phyloP scores from a whole-genome alignment of 768 basidiomycete species.

The Tylopilus cervinicoccineus region DNA sequence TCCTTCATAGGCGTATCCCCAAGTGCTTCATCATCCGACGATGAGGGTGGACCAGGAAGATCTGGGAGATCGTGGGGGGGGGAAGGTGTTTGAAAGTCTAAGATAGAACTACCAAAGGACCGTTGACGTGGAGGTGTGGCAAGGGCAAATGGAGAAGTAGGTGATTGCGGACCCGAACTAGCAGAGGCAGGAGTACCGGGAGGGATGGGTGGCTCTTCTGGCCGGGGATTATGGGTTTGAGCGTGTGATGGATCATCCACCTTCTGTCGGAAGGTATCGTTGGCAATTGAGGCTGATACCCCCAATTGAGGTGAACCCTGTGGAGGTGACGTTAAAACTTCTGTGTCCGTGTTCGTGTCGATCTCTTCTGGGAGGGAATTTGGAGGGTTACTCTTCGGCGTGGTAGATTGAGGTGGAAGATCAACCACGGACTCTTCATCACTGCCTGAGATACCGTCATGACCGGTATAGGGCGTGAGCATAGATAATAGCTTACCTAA shows the following conservation, averaged over 20 bases:
- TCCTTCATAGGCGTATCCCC: conserved; percentile 22
- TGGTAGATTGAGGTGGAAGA: conserved; percentile 23
- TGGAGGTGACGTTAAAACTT: conserved; percentile 21
- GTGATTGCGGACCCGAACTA: background rate
- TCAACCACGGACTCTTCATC: conserved; percentile 34
- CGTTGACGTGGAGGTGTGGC: conserved; percentile 47
- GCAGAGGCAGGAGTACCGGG: conserved; percentile 21
- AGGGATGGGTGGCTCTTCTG: conserved; percentile 19
- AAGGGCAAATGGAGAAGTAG: conserved; percentile 21
- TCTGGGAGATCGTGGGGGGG: conserved; percentile 61
- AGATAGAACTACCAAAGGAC: conserved; percentile 38
- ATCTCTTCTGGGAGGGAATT: conserved; percentile 12
- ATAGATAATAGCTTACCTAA: conserved; percentile 15
- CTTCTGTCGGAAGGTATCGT: conserved; percentile 17
- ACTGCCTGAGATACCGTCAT: conserved; percentile 29
- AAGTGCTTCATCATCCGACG: conserved; percentile 44
- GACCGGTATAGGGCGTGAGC: background rate
- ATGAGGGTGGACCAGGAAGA: conserved; percentile 63
- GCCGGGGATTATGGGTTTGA: background rate
- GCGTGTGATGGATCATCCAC: conserved; percentile 16
- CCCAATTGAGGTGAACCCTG: conserved; percentile 17
- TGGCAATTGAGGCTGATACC: conserved; percentile 1
- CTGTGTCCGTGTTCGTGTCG: conserved; percentile 26
- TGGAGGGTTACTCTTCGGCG: conserved; percentile 22
- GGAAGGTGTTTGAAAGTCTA: conserved; percentile 59